Evolutionary conservation across 2,329 filamentous ascomycete genomes (phyloP).

Genomic region (Nakataea oryzae): DNA sequence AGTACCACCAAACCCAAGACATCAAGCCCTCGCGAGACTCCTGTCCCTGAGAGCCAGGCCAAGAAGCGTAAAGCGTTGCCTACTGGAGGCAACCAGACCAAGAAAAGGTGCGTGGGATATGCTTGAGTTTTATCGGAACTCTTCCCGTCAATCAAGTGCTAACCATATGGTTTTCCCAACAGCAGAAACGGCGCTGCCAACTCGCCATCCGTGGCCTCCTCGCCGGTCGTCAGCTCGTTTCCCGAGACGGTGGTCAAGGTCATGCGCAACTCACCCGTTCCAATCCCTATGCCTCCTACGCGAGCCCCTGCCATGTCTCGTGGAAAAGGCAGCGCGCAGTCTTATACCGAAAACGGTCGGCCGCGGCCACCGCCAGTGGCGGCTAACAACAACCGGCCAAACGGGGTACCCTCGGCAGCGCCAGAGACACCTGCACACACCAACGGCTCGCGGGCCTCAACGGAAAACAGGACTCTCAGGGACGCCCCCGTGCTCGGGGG

Average conservation of each 20-base stretch:
- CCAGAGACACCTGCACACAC: conserved; percentile 20
- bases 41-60: conserved; percentile 50
- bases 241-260: conserved; percentile 45
- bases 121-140: not conserved
- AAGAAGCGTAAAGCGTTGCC: conserved; percentile 62
- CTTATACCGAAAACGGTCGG: conserved; percentile 42
- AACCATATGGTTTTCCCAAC: not conserved
- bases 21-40: conserved; percentile 59
- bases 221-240: conserved; percentile 61
- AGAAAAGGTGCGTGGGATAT: conserved; percentile 56
- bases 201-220: conserved; percentile 64
- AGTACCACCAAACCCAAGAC: conserved; percentile 45
- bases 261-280: conserved; percentile 48
- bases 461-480: conserved; percentile 41
- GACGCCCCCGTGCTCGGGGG: conserved; percentile 23
- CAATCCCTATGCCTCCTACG: conserved; percentile 24
- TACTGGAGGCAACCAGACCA: conserved; percentile 56
- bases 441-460: conserved; percentile 18
- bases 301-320: conserved; percentile 59
- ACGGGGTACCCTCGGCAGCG: conserved; percentile 31
- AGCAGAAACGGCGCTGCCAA: conserved; percentile 30
- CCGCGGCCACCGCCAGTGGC: conserved; percentile 48
- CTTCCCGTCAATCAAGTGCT: not conserved
- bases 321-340: conserved; percentile 40
- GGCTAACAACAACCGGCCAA: conserved; percentile 43